Conservation (phyloP, 2,329 filamentous ascomycete species). For the Apiospora pterosperma region DNA sequence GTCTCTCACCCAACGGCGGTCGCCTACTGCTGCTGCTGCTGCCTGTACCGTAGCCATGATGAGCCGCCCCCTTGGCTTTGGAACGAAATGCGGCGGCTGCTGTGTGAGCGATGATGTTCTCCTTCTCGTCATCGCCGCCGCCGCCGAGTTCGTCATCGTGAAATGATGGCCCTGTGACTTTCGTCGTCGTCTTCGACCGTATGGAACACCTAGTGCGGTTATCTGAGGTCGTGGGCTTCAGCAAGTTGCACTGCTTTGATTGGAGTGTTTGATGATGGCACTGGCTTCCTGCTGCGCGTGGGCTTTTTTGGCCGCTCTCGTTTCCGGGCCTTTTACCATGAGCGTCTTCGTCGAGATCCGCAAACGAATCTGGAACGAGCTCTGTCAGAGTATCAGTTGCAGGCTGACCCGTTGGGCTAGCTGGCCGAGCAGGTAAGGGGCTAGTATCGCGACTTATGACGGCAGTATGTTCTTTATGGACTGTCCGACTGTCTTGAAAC, state of each 20-base stretch:
- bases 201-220: background rate
- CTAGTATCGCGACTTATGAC: background rate
- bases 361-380: background rate
- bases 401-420: background rate
- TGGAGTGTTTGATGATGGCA: background rate
- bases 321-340: background rate
- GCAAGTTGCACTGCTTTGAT: background rate
- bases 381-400: background rate
- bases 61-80: background rate
- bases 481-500: background rate
- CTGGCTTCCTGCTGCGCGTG: background rate
- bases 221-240: background rate
- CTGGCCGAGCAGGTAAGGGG: background rate
- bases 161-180: background rate
- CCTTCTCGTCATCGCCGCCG: constrained; percentile 18
- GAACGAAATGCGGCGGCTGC: background rate
- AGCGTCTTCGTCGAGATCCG: background rate
- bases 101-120: constrained; percentile 9
- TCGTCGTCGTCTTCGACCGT: background rate
- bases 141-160: constrained; percentile 7
- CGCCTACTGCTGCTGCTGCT: background rate
- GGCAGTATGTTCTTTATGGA: no score
- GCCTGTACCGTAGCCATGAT: background rate
- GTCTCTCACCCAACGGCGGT: constrained; percentile 7
- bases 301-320: background rate